phyloP scores from a whole-genome alignment of 2,329 filamentous ascomycete genomes.

The Talaromyces verruculosus region DNA sequence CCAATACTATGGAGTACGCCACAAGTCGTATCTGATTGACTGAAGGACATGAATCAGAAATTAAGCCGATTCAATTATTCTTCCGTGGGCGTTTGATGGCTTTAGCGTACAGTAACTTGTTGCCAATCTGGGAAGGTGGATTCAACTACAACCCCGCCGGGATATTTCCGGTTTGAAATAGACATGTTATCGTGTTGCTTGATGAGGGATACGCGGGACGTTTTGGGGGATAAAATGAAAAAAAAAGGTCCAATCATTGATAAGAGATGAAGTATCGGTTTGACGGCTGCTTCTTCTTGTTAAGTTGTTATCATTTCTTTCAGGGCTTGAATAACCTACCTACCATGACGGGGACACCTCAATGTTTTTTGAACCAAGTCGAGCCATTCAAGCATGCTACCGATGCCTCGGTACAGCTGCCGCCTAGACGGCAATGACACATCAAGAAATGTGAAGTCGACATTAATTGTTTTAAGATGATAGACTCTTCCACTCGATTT shows the following conservation, averaged over 20 bases:
- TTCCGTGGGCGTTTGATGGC: neutral
- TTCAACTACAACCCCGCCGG: conserved; percentile 6
- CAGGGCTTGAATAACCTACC: neutral
- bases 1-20: neutral
- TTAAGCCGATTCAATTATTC: neutral
- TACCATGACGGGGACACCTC: neutral
- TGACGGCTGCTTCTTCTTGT: neutral
- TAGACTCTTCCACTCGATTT: neutral
- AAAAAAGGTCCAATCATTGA: neutral
- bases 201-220: neutral
- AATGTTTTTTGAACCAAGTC: neutral
- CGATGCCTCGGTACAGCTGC: neutral
- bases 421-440: neutral
- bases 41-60: neutral
- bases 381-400: neutral
- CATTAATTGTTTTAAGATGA: neutral
- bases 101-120: neutral
- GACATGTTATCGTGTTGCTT: neutral
- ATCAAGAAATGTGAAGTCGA: neutral
- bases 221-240: neutral
- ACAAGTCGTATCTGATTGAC: neutral
- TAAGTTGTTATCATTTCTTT: no score
- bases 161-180: neutral
- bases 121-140: neutral
- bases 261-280: neutral